Base-by-base conservation (phyloP, 23 red algal species). In the Gracilariopsis chorda region DNA sequence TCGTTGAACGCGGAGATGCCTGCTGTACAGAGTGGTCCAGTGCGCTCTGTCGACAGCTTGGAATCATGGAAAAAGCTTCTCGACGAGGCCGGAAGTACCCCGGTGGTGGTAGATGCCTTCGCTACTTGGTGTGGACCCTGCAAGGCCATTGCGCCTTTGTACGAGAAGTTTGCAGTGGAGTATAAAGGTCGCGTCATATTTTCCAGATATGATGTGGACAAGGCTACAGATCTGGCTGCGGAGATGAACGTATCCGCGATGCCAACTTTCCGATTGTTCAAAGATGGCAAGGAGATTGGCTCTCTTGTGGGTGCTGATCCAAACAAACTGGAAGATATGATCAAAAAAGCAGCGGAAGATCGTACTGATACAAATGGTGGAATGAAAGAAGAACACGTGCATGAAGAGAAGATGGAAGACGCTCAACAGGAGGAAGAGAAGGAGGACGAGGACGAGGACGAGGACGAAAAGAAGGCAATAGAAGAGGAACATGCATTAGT, bases 41-140 rank as follows among this genome's bases (percentile, higher is more conserved):
- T 35, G 19, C 63, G 33, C 33, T 42, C 63, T 41, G 63, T 70
- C 13, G 33, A 42, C 24, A 41, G 63, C 33, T n/a, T 70, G 4
- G 2, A 33, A 12, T 70, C 63, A 42, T 70, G 63, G 63, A 70
- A 70, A 33, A 37, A 33, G 39, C 35, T 70, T 14, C 33, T 70
- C 23, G 20, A 9, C 34, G 33, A 70, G 23, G 63, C 63, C 19
- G 30, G 33, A 4, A 60, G 63, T 37, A 70, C 27, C 43, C 63
- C 63, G 58, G 64, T 83, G 23, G 80, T 93, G 3, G 77, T 83
- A 7, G 77, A 93, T 40, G 82, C 59, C 39, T 82, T 57, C 23
- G 89, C 89, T 3, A 57, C 89, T 30, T 93, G 89, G 89, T 93
- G 89, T 42, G 89, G 89, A 14, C 89, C 89, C 8, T 93, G 89